Evolutionary conservation across 176 grass and related monocot genomes (phyloP).

Genomic region (Metroxylon sagu): DNA sequence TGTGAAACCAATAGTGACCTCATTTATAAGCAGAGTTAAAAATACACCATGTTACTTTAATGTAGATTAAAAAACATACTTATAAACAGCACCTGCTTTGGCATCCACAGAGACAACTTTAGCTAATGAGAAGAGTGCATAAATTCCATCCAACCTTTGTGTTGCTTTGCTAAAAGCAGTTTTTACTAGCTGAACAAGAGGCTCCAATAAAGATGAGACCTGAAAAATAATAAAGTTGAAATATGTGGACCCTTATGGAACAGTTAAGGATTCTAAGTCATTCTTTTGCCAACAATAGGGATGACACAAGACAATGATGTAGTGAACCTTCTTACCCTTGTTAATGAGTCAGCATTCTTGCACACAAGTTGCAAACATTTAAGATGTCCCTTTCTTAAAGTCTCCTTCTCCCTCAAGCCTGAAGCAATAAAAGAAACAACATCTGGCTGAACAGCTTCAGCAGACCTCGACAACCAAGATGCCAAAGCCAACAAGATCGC

Average conservation of each 20-base stretch:
- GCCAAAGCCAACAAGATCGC: slow-evolving; percentile 57
- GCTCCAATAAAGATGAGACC: slow-evolving; percentile 66
- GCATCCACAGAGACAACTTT: slow-evolving; percentile 80
- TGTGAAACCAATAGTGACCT: slow-evolving; percentile 31
- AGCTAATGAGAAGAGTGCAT: slow-evolving; percentile 63
- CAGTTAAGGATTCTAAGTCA: too few relatives aligned
- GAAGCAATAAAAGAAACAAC: slow-evolving; percentile 62
- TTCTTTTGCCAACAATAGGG: too few relatives aligned
- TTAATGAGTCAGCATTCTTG: slow-evolving; percentile 74
- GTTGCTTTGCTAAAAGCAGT: slow-evolving; percentile 78
- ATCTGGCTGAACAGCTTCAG: slow-evolving; percentile 65
- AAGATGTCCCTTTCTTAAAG: slow-evolving; percentile 85
- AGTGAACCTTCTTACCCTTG: slow-evolving; percentile 38
- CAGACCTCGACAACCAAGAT: slow-evolving; percentile 58
- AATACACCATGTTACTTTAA: not conserved
- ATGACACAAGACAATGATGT: slow-evolving; percentile 1
- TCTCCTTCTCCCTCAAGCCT: slow-evolving; percentile 91
- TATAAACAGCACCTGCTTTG: slow-evolving; percentile 61
- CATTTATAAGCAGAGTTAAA: too few relatives aligned
- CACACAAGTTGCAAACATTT: slow-evolving; percentile 62
- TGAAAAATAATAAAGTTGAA: slow-evolving; percentile 23
- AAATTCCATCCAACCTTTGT: slow-evolving; percentile 91
- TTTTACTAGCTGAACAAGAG: slow-evolving; percentile 80
- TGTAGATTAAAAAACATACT: slow-evolving; percentile 9
- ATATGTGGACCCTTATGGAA: too few relatives aligned